Evolutionary conservation across 202 grass and related monocot species (phyloP).

Genomic region (Saccharum hybrid): DNA sequence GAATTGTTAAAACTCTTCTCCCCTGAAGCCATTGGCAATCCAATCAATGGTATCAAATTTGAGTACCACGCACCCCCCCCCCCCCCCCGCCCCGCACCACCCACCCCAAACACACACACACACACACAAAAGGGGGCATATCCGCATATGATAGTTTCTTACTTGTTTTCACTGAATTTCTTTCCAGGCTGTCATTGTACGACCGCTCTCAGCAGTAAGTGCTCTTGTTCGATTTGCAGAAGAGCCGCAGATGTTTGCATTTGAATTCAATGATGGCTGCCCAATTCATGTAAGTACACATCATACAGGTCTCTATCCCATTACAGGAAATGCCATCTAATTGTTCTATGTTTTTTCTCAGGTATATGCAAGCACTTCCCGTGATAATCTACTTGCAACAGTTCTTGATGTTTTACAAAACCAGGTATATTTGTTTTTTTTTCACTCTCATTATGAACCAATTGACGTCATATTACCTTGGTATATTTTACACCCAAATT

Average conservation of each 20-base stretch:
- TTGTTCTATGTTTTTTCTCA: slow-evolving; percentile 50
- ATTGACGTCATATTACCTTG: slow-evolving; percentile 14
- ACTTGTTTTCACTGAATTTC: slow-evolving; percentile 29
- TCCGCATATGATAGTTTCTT: slow-evolving; percentile 36
- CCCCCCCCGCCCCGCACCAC: too few species aligned
- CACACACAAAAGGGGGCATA: not conserved
- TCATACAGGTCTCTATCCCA: slow-evolving; percentile 29
- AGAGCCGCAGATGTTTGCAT: slow-evolving; percentile 98
- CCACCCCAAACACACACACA: too few species aligned
- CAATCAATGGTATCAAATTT: slow-evolving; percentile 33
- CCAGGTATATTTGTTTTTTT: slow-evolving; percentile 60
- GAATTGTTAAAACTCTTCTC: slow-evolving; percentile 30
- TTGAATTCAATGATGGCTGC: slow-evolving; percentile 96
- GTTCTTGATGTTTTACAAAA: slow-evolving; percentile 87
- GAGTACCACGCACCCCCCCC: too few species aligned
- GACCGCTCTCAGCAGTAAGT: slow-evolving; percentile 79
- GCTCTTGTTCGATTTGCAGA: slow-evolving; percentile 95
- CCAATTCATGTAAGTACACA: slow-evolving; percentile 89
- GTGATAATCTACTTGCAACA: slow-evolving; percentile 93
- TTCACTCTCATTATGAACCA: slow-evolving; percentile 29
- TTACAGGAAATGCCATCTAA: slow-evolving; percentile 37
- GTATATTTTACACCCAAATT: slow-evolving; percentile 36
- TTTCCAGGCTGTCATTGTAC: slow-evolving; percentile 88
- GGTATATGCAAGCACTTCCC: slow-evolving; percentile 98
- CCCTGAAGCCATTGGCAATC: slow-evolving; percentile 21